Conservation (phyloP, 2,329 filamentous ascomycete genomes). For the Fusarium pilosicola region DNA sequence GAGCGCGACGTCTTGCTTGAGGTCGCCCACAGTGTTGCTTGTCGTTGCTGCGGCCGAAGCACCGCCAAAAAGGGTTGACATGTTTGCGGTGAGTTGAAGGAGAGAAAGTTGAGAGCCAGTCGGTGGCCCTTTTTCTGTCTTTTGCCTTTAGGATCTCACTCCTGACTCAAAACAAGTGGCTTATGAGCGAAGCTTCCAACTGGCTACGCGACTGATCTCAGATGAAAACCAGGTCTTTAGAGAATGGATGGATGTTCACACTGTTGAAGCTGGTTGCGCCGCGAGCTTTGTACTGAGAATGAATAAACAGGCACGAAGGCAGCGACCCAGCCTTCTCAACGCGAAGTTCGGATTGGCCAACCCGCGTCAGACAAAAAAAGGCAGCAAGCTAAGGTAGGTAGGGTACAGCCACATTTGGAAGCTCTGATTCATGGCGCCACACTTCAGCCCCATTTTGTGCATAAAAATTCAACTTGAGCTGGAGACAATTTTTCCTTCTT, state of each 20-base stretch:
- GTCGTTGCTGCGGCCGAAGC: conserved; percentile 61
- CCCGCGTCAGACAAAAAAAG: conserved; percentile 30
- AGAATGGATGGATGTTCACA: not conserved
- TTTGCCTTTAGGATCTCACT: not conserved
- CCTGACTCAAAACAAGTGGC: not conserved
- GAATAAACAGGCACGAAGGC: conserved; percentile 44
- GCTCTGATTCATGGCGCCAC: conserved; percentile 28
- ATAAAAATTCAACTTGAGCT: conserved; percentile 42
- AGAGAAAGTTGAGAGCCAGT: conserved; percentile 7
- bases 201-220: not conserved
- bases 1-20: conserved; percentile 87
- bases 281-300: conserved; percentile 36
- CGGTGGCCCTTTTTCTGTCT: conserved; percentile 7
- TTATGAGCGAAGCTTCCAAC: not conserved
- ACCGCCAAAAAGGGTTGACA: conserved; percentile 72
- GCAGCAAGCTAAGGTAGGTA: not conserved
- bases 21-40: conserved; percentile 84
- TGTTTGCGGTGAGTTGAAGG: conserved; percentile 49
- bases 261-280: conserved; percentile 24
- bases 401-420: conserved; percentile 25
- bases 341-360: conserved; percentile 43
- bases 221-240: not conserved
- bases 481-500: conserved; percentile 24
- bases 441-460: conserved; percentile 33
- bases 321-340: conserved; percentile 42